Evolutionary conservation across 192 early-diverging fungal species (phyloP), one percentile per base, ranked within the genome.

Genomic region (Entophlyctis luteolus): DNA sequence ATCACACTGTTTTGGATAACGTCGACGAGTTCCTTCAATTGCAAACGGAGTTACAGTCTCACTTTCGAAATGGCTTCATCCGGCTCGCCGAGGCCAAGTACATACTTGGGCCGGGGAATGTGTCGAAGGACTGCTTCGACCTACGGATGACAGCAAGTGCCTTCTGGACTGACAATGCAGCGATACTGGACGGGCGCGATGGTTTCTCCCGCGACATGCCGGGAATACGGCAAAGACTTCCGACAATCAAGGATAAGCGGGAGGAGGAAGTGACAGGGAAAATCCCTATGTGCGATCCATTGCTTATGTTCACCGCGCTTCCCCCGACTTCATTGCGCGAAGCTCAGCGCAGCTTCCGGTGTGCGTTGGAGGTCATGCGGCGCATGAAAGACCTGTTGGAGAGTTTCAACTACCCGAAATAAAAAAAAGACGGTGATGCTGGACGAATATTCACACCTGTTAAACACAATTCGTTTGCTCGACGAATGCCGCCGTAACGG

Each of bases 381-480:
- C n/a, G 25, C 23, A 28, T 35, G 8, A 36, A 37, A 54, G 54
- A 67, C 27, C 72, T 75, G 48, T 46, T 80, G 34, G 72, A 72
- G 33, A 53, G 50, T 53, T 20, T 28, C 2, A 14, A 23, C 16
- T 12, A 23, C 16, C 12, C 50, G 18, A 53, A 53, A 53, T 53
- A 53, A 53, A 53, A 16, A 16, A 25, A 14, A 53, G 16, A 22
- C 1, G 29, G 23, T 20, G 50, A 45, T 45, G 10, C n/a, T 10
- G n/a, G n/a, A 45, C 12, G 42, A 45, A 45, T 45, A 10, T 14
- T n/a, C 42, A 10, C 42, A 45, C 10, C 27, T 66, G 1, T n/a
- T 55, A 37, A 12, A 66, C 10, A 25, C 28, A 3, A 31, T 66
- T 12, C 6, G 29, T 8, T 14, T 31, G 5, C 36, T 55, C 10